phyloP scores from a whole-genome alignment of 2,329 filamentous ascomycete genomes.

The Xylaria sp. region DNA sequence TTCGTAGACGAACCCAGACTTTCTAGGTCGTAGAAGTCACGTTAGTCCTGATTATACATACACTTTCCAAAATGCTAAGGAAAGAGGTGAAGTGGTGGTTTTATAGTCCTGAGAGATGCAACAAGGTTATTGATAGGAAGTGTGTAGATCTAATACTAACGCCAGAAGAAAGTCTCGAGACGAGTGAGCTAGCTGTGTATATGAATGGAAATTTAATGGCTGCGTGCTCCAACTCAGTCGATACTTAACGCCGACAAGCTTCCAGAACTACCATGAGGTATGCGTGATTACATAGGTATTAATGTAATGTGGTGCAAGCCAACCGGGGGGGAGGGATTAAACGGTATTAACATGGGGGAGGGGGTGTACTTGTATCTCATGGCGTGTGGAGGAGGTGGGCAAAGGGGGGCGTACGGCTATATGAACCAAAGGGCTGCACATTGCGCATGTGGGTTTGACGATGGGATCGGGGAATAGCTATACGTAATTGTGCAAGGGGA shows the following conservation, averaged over 20 bases:
- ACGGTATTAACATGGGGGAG: conserved; percentile 43
- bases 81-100: background rate
- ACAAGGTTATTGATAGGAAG: no score
- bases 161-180: conserved; percentile 41
- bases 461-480: conserved; percentile 42
- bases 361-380: conserved; percentile 26
- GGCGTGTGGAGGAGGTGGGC: conserved; percentile 39
- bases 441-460: conserved; percentile 36
- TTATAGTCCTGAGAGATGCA: conserved; percentile 31
- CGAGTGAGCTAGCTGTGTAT: conserved; percentile 38
- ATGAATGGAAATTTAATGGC: conserved; percentile 44
- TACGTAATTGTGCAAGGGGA: conserved; percentile 38
- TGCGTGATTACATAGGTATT: conserved; percentile 50
- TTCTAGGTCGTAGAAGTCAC: conserved; percentile 34
- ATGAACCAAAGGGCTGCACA: conserved; percentile 26
- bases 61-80: background rate
- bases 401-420: conserved; percentile 38
- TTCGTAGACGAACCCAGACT: conserved; percentile 43
- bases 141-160: conserved; percentile 37
- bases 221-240: conserved; percentile 46
- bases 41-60: conserved; percentile 39
- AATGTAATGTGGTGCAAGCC: conserved; percentile 40
- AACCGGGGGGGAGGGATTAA: conserved; percentile 45
- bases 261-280: conserved; percentile 44
- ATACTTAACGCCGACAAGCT: conserved; percentile 45